Conservation (phyloP, 352 stramenopile genomes). For the Phytophthora syringae region DNA sequence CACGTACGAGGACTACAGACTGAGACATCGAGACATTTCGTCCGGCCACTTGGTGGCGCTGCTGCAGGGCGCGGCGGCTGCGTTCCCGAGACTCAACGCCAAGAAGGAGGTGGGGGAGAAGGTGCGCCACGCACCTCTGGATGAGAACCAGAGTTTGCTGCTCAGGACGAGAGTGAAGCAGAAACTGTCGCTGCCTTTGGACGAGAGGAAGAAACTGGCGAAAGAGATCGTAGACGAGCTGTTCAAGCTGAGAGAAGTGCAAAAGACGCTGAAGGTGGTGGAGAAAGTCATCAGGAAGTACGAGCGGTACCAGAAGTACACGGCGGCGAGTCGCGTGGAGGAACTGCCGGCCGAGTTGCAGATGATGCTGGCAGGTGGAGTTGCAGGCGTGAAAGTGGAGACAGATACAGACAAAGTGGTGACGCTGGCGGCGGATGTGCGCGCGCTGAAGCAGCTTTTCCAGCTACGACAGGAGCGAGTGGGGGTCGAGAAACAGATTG, state of each 20-base stretch:
- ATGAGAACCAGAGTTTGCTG: slow-evolving; percentile 55
- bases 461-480: slow-evolving; percentile 60
- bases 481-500: slow-evolving; percentile 41
- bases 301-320: slow-evolving; percentile 67
- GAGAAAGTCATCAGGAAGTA: slow-evolving; percentile 79
- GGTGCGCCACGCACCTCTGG: slow-evolving; percentile 11
- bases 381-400: slow-evolving; percentile 10
- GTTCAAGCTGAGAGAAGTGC: slow-evolving; percentile 45
- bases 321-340: slow-evolving; percentile 49
- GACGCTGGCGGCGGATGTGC: slow-evolving; percentile 71
- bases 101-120: slow-evolving; percentile 18
- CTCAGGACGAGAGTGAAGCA: slow-evolving; percentile 52
- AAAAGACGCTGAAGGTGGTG: slow-evolving; percentile 63
- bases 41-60: slow-evolving; percentile 70
- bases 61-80: slow-evolving; percentile 35
- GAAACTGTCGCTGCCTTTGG: slow-evolving; percentile 37
- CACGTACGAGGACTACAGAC: slow-evolving; percentile 81
- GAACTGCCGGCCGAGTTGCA: slow-evolving; percentile 62
- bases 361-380: slow-evolving; percentile 34
- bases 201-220: slow-evolving; percentile 54
- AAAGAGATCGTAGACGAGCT: slow-evolving; percentile 62
- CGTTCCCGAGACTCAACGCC: slow-evolving; percentile 27
- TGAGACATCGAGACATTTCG: slow-evolving; percentile 76
- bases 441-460: slow-evolving; percentile 76
- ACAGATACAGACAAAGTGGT: slow-evolving; percentile 44